Base-by-base conservation (phyloP, 768 basidiomycete genomes). In the Pisolithus microcarpus region DNA sequence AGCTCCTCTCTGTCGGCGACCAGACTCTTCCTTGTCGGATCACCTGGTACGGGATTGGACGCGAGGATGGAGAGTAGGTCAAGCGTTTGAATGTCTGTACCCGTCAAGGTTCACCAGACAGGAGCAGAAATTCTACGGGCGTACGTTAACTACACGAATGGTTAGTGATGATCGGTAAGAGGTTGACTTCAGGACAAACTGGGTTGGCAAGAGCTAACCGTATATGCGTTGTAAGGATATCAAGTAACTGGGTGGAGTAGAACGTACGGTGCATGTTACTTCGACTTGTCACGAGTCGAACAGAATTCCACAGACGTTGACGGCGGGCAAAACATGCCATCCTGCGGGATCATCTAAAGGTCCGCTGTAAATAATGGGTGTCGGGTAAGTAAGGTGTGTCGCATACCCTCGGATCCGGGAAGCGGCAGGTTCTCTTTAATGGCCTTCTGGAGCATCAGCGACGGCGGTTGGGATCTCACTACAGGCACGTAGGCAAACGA, bases 151-250 rank as follows among this genome's bases (percentile, higher is more conserved):
- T 82, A 52, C 36, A 28, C 30, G 36, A 19, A 5, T 15, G 19
- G 7, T 43, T 31, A 31, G 30, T 31, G 30, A 31, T 10, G 21
- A 23, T 9, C 9, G 30, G 30, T 11, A 11, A 11, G 30, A 31
- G 30, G 3, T 8, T 31, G 30, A 31, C 30, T 31, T 11, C 10
- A 8, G 5, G 40, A 54, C 68, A 58, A 60, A 75, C 74, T 11
- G 80, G 79, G 37, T 64, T 75, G 16, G 77, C 77, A 28, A 81
- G 60, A 4, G 79, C 73, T 10, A 78, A 60, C 78, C 81, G 31
- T 16, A 11, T 23, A 10, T 15, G 36, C 7, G n/a, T 37, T 36
- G 48, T 46, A 39, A 46, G 15, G 15, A 16, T 48, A 7, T 4
- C 19, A 26, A 13, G 0, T 16, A 47, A 18, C 16, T 26, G 34